Percentiles rank a stretch among this genome's conserved stretches.
phyloP scores from a whole-genome alignment of 1,139 yeast genomes.

The Geotrichum carabidarum region DNA sequence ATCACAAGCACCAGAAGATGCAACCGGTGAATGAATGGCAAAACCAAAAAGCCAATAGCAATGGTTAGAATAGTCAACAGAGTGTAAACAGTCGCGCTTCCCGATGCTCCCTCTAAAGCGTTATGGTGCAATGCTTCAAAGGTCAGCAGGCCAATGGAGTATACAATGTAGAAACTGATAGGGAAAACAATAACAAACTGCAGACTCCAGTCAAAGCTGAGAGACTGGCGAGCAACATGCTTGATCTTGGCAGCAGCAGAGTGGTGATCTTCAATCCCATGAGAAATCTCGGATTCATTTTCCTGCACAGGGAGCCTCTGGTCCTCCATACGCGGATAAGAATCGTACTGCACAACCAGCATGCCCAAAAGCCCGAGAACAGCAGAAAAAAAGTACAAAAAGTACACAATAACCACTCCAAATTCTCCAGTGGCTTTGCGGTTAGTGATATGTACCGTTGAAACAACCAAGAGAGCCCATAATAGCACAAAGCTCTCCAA shows the following conservation, averaged over 20 bases:
- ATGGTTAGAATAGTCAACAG: constrained; percentile 40
- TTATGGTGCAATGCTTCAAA: constrained; percentile 65
- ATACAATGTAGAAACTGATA: constrained; percentile 50
- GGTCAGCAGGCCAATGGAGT: constrained; percentile 44
- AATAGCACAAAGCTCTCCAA: constrained; percentile 51
- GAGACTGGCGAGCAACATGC: constrained; percentile 39
- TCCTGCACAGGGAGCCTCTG: neutral
- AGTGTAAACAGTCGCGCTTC: constrained; percentile 48
- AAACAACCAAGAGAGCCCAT: constrained; percentile 53
- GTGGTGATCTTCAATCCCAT: constrained; percentile 12
- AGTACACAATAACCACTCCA: constrained; percentile 48
- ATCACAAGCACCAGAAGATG: constrained; percentile 49
- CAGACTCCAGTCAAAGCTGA: constrained; percentile 72
- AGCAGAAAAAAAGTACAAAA: constrained; percentile 49
- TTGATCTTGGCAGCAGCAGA: constrained; percentile 25
- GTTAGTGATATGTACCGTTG: constrained; percentile 45
- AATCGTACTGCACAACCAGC: constrained; percentile 24
- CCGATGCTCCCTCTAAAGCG: constrained; percentile 54
- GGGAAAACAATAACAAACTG: constrained; percentile 70
- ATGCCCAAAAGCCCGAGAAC: constrained; percentile 52
- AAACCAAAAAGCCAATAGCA: constrained; percentile 50
- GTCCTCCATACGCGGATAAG: neutral
- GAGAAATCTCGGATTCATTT: constrained; percentile 3
- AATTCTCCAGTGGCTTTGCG: constrained; percentile 59
- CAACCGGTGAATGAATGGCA: constrained; percentile 69